Evolutionary conservation across 768 basidiomycete genomes (phyloP).

Genomic region (Tulasnella sp.): DNA sequence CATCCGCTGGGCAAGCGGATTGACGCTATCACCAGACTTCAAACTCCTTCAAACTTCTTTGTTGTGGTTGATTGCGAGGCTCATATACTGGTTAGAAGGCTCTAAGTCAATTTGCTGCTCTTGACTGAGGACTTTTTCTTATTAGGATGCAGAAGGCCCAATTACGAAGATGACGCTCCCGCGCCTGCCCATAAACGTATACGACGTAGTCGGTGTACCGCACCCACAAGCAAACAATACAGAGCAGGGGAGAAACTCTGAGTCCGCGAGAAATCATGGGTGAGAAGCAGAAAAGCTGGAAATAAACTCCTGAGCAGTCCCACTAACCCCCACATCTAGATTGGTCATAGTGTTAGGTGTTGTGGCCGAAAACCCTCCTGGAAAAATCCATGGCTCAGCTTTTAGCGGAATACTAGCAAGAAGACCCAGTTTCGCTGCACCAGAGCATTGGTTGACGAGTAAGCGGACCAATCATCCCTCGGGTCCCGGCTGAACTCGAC

Average conservation of each 20-base stretch:
- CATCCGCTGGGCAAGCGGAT: too few relatives aligned
- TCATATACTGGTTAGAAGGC: slow-evolving; percentile 16
- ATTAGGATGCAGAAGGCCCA: not conserved
- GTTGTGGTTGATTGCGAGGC: slow-evolving; percentile 64
- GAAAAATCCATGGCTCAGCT: slow-evolving; percentile 46
- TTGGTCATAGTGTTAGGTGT: not conserved
- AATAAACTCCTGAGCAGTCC: not conserved
- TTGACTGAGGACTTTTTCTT: not conserved
- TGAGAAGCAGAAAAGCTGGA: not conserved
- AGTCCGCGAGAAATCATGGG: not conserved
- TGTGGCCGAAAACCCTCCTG: not conserved
- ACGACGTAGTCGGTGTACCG: not conserved
- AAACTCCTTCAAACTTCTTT: slow-evolving; percentile 60
- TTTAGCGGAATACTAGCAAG: slow-evolving; percentile 59
- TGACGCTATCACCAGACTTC: slow-evolving; percentile 58
- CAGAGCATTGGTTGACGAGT: slow-evolving; percentile 69
- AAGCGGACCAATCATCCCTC: not conserved
- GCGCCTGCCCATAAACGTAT: not conserved
- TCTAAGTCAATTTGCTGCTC: not conserved
- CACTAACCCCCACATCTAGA: not conserved
- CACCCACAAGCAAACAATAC: too few relatives aligned
- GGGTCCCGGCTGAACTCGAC: not conserved
- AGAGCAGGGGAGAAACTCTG: not conserved
- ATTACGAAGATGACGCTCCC: not conserved
- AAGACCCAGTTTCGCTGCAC: slow-evolving; percentile 62